Evolutionary conservation across 805 yeast species (phyloP), one percentile per base, ranked within the genome.

Genomic region (Zygosaccharomyces siamensis): DNA sequence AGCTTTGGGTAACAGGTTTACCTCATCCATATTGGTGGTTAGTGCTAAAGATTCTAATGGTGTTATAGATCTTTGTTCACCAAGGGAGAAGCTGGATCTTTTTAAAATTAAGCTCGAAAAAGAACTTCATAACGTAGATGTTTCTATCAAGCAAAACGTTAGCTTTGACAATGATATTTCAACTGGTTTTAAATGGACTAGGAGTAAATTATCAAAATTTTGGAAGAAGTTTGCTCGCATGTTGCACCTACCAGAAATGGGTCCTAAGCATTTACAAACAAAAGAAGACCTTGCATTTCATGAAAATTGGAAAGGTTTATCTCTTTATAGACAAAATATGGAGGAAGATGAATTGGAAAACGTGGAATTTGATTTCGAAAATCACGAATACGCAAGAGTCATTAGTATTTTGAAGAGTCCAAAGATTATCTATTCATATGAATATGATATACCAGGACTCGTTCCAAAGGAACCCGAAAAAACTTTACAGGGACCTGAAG

Each of bases 321-420:
- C 79, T 11, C 75, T 93, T 32, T 92, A 90, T 62, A 59, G 55
- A 43, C 59, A 54, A 3, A 61, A 80, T n/a, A 73, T 73, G 8
- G 67, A 62, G 5, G 71, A 67, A 21, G 59, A 59, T 6, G 63
- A 59, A 4, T 54, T 64, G 11, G 71, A 63, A n/a, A 63, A 62
- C 37, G 58, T 61, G 23, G 59, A 56, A 16, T 61, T 58, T 49
- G 72, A 69, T 24, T 64, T 66, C 2, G 54, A 62, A 0, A 68
- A 67, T 11, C 76, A 79, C 24, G 97, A 93, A 60, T 93, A 93
- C 66, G 98, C 93, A 0, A 86, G 83, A 63, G 84, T 78, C 53
- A 79, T 93, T 6, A 78, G 79, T 42, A 65, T 93, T 1, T 56
- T 89, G 4, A 86, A 83, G 50, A 76, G 93, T 0, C 77, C 79